Percentiles rank a stretch among this genome's conserved stretches.
These are phyloP conservation scores for Ustilago bromivora DNA, from an alignment of 1,284 basidiomycete genomes.

Conservation along the genomic window DNA sequence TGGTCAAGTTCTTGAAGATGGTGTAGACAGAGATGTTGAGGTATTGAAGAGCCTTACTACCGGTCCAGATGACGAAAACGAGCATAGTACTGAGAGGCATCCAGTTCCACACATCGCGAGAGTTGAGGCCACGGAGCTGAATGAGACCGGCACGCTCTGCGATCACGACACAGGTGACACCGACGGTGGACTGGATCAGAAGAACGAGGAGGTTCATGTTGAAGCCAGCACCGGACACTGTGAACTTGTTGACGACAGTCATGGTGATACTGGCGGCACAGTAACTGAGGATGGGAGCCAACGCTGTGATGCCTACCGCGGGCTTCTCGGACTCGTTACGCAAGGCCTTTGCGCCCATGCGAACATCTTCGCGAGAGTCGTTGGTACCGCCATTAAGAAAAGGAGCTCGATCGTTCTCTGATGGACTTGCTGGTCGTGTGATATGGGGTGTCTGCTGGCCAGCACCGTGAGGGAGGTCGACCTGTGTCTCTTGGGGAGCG, in stretches of 20 bases:
- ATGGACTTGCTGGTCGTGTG: slow-evolving; percentile 50
- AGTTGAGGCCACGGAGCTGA: slow-evolving; percentile 86
- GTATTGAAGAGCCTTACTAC: slow-evolving; percentile 85
- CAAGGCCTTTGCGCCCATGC: slow-evolving; percentile 49
- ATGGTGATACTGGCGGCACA: slow-evolving; percentile 95
- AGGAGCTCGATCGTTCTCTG: slow-evolving; percentile 48
- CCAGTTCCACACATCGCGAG: slow-evolving; percentile 89
- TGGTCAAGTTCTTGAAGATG: slow-evolving; percentile 99
- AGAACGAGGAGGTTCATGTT: slow-evolving; percentile 97
- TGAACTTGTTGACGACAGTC: slow-evolving; percentile 99
- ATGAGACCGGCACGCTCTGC: slow-evolving; percentile 87
- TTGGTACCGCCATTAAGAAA: slow-evolving; percentile 40
- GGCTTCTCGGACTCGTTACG: slow-evolving; percentile 35
- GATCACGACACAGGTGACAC: slow-evolving; percentile 79
- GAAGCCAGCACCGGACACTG: slow-evolving; percentile 92
- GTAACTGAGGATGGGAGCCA: slow-evolving; percentile 86
- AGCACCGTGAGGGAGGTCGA: slow-evolving; percentile 43
- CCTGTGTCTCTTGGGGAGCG: slow-evolving; percentile 46
- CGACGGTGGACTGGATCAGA: slow-evolving; percentile 84
- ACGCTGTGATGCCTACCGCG: slow-evolving; percentile 69
- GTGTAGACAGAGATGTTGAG: slow-evolving; percentile 73
- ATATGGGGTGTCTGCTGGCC: slow-evolving; percentile 37
- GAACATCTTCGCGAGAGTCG: slow-evolving; percentile 39
- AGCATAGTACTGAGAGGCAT: slow-evolving; percentile 92
- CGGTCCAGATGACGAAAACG: slow-evolving; percentile 96